Conservation (phyloP, 1,284 basidiomycete species). For the Coniferiporia weirii region DNA sequence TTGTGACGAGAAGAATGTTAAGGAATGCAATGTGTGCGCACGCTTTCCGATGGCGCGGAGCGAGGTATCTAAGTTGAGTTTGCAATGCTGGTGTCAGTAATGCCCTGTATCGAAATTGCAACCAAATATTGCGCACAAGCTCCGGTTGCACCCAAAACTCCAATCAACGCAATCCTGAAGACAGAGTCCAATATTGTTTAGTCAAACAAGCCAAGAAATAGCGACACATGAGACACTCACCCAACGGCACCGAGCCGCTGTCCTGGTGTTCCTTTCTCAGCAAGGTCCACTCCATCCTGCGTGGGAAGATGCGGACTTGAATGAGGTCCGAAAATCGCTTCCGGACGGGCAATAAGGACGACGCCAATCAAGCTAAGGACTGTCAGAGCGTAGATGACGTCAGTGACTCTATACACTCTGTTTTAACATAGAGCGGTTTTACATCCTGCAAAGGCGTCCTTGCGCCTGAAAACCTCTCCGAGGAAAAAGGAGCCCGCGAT, state of each 20-base stretch:
- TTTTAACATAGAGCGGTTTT: slow-evolving; percentile 23
- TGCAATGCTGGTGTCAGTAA: neutral
- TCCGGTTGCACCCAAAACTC: slow-evolving; percentile 56
- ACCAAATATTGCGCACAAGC: slow-evolving; percentile 42
- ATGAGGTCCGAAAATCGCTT: slow-evolving; percentile 39
- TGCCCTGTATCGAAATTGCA: neutral
- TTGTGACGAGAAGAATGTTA: slow-evolving; percentile 61
- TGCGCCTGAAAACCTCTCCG: slow-evolving; percentile 53
- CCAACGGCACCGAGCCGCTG: slow-evolving; percentile 49
- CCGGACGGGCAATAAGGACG: slow-evolving; percentile 54
- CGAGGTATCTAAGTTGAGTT: slow-evolving; percentile 43
- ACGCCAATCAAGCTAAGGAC: slow-evolving; percentile 57
- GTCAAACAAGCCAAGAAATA: neutral
- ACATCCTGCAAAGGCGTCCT: slow-evolving; percentile 62
- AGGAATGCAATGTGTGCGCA: slow-evolving; percentile 70
- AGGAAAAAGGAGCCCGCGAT: slow-evolving; percentile 63
- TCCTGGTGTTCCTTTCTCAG: slow-evolving; percentile 32
- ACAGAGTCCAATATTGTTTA: neutral
- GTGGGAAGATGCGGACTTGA: slow-evolving; percentile 15
- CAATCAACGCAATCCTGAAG: slow-evolving; percentile 47
- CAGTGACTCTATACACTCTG: slow-evolving; percentile 18
- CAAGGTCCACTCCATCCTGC: slow-evolving; percentile 16
- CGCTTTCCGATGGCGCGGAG: slow-evolving; percentile 70
- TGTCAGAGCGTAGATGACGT: slow-evolving; percentile 39
- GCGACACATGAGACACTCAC: slow-evolving; percentile 26